A percentile compares a stretch with the other conserved stretches of the same genome.
Conservation (phyloP, 2,329 filamentous ascomycete species). For the Fusarium clavum region DNA sequence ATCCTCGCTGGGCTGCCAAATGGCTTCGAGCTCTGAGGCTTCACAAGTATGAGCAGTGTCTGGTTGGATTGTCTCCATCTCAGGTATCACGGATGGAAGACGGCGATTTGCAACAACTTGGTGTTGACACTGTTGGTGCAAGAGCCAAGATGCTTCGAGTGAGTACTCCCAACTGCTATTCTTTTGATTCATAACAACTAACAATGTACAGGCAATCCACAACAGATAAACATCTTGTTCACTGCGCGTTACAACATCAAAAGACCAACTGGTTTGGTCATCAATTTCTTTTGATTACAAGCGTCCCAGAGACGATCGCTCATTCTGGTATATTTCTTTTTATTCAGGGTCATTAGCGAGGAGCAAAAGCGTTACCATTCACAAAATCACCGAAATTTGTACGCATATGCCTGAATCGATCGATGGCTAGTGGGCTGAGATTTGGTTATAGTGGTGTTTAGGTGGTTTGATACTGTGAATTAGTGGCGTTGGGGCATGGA, state of each 20-base stretch:
- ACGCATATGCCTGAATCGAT: slow-evolving; percentile 2
- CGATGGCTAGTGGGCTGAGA: slow-evolving; percentile 25
- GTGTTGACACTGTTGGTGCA: slow-evolving; percentile 43
- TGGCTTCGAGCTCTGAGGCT: slow-evolving; percentile 45
- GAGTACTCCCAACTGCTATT: slow-evolving; percentile 5
- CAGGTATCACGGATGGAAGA: slow-evolving; percentile 37
- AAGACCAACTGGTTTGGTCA: slow-evolving; percentile 25
- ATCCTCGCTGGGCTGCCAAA: slow-evolving; percentile 44
- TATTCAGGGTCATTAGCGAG: slow-evolving; percentile 5
- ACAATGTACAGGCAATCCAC: slow-evolving; percentile 37
- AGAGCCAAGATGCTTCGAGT: slow-evolving; percentile 45
- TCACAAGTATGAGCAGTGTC: slow-evolving; percentile 44
- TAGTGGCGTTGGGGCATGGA: slow-evolving; percentile 31
- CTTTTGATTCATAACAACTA: slow-evolving; percentile 1
- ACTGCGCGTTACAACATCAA: neutral
- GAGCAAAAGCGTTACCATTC: neutral
- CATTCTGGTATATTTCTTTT: slow-evolving; percentile 4
- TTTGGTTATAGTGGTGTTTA: slow-evolving; percentile 35
- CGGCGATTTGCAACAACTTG: slow-evolving; percentile 40
- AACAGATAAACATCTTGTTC: slow-evolving; percentile 16
- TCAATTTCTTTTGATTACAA: slow-evolving; percentile 1
- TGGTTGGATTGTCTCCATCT: slow-evolving; percentile 39
- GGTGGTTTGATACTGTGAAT: slow-evolving; percentile 36
- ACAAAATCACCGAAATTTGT: neutral
- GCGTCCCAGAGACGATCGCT: neutral